Conservation (phyloP, 2,329 filamentous ascomycete species). For the Aspergillus versicolor region DNA sequence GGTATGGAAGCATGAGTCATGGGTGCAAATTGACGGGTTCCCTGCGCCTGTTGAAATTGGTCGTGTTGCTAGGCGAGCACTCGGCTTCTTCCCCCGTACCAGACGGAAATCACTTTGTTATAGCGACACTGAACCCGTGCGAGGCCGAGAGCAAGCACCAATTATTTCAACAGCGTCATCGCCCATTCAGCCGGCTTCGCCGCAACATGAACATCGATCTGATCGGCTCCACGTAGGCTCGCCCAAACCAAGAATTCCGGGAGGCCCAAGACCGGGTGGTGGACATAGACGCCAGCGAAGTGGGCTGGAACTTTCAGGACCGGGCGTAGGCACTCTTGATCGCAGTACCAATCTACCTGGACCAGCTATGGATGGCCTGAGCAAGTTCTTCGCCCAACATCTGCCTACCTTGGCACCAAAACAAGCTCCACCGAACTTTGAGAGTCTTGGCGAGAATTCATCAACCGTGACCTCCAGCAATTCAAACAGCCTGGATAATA, state of each 20-base stretch:
- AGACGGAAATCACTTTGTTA: constrained; percentile 74
- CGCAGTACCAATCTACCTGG: constrained; percentile 55
- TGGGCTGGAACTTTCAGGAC: constrained; percentile 68
- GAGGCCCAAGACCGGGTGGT: constrained; percentile 31
- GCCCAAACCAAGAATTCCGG: constrained; percentile 24
- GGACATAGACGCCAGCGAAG: constrained; percentile 43
- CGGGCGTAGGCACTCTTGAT: constrained; percentile 82
- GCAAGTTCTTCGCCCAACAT: constrained; percentile 79
- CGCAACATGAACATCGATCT: constrained; percentile 25
- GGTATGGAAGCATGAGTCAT: constrained; percentile 83
- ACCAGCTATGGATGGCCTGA: constrained; percentile 79
- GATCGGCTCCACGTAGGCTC: constrained; percentile 30
- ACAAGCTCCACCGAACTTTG: constrained; percentile 57
- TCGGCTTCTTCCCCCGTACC: constrained; percentile 90
- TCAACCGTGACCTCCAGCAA: constrained; percentile 32
- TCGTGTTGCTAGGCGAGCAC: constrained; percentile 72
- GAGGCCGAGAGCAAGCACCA: constrained; percentile 31
- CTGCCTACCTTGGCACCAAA: constrained; percentile 72
- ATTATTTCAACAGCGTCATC: constrained; percentile 27
- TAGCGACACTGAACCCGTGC: constrained; percentile 57
- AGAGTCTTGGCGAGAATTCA: constrained; percentile 36
- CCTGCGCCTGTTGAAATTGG: constrained; percentile 77
- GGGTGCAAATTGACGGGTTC: constrained; percentile 76
- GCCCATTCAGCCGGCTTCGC: constrained; percentile 27
- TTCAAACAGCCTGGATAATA: constrained; percentile 66